These are phyloP conservation scores for Fomitiporia mediterranea DNA, from an alignment of 1,284 basidiomycete species.

Conservation along the genomic window DNA sequence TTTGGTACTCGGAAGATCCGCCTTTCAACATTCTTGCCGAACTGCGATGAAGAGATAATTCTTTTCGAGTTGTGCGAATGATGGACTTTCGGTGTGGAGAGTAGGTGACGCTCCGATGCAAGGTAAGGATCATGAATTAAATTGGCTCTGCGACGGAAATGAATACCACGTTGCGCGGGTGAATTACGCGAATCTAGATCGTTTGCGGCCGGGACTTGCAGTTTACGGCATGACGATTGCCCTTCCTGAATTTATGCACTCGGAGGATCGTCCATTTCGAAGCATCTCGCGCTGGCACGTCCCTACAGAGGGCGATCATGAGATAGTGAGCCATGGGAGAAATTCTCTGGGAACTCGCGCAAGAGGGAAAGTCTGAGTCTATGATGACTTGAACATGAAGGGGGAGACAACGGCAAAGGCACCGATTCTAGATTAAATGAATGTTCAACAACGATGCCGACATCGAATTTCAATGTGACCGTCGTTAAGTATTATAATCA, in stretches of 20 bases:
- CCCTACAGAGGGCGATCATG: not conserved
- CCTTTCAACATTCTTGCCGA: no score
- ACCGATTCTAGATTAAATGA: not conserved
- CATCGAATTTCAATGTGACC: not conserved
- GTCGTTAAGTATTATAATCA: not conserved
- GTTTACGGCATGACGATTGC: not conserved
- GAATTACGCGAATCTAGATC: not conserved
- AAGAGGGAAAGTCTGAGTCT: not conserved
- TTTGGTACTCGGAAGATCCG: no score
- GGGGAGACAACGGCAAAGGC: not conserved
- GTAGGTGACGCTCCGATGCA: no score
- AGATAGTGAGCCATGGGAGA: not conserved
- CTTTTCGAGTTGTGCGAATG: no score
- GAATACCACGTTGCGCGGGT: not conserved
- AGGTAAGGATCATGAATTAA: no score
- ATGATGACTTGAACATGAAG: not conserved
- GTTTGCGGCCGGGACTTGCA: not conserved
- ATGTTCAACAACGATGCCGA: not conserved
- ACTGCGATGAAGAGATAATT: no score
- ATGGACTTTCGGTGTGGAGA: no score
- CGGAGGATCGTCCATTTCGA: conserved; percentile 3
- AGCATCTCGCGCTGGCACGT: not conserved
- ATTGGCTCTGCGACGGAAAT: no score
- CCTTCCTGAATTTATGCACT: not conserved
- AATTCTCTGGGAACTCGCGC: not conserved